phyloP scores from a whole-genome alignment of 768 basidiomycete genomes.

The Podaxis pistillaris region DNA sequence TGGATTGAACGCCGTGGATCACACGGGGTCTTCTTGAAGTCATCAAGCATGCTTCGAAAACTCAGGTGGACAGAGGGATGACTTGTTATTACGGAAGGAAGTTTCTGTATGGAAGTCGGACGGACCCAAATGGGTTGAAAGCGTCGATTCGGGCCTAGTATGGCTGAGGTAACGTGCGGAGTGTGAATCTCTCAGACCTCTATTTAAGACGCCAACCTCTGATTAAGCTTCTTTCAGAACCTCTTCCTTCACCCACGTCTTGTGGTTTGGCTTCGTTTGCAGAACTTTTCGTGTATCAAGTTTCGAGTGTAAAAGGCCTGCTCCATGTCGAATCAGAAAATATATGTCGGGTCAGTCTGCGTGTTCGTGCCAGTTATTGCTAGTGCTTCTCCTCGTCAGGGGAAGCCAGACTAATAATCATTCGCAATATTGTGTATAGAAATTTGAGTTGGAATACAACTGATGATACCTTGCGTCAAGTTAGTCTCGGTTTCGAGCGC shows the following conservation, averaged over 20 bases:
- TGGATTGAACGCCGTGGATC: neutral
- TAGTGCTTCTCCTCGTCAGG: slow-evolving; percentile 48
- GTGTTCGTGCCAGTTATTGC: slow-evolving; percentile 46
- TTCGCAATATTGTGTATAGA: slow-evolving; percentile 59
- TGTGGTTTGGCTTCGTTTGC: slow-evolving; percentile 25
- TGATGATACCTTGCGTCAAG: slow-evolving; percentile 86
- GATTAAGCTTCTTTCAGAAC: slow-evolving; percentile 4
- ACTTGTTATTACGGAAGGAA: slow-evolving; percentile 13
- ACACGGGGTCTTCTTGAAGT: slow-evolving; percentile 10
- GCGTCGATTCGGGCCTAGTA: slow-evolving; percentile 1
- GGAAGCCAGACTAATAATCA: slow-evolving; percentile 55
- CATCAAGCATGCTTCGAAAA: slow-evolving; percentile 5
- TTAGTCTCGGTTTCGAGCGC: slow-evolving; percentile 59
- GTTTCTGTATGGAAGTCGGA: slow-evolving; percentile 5
- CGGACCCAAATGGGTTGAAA: slow-evolving; percentile 3
- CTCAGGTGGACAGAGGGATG: slow-evolving; percentile 13
- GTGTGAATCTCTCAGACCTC: slow-evolving; percentile 7
- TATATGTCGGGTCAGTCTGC: slow-evolving; percentile 93
- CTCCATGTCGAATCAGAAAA: slow-evolving; percentile 70
- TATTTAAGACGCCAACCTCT: slow-evolving; percentile 12
- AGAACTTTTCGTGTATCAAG: slow-evolving; percentile 47
- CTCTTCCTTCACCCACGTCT: slow-evolving; percentile 11
- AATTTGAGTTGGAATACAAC: slow-evolving; percentile 97
- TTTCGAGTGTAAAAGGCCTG: slow-evolving; percentile 50
- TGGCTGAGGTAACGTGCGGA: slow-evolving; percentile 23